Evolutionary conservation across 768 basidiomycete species (phyloP).

Genomic region (Myochromella boudieri): DNA sequence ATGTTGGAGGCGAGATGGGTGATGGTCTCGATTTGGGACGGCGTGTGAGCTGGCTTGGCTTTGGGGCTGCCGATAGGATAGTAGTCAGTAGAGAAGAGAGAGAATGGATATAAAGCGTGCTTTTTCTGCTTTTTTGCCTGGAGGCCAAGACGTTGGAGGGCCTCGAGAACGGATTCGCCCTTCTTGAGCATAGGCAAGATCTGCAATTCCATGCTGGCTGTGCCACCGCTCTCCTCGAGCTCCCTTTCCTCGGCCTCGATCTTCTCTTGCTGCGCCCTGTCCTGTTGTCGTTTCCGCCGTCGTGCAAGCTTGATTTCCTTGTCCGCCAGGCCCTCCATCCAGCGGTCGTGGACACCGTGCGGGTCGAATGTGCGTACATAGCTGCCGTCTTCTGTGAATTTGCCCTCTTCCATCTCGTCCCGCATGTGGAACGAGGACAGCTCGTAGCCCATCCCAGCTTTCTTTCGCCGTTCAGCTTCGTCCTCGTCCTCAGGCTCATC

Average conservation of each 20-base stretch:
- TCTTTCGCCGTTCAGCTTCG: constrained; percentile 70
- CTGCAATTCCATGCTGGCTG: constrained; percentile 59
- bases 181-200: constrained; percentile 78
- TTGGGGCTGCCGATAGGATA: constrained; percentile 1
- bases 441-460: constrained; percentile 91
- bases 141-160: constrained; percentile 80
- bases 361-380: constrained; percentile 87
- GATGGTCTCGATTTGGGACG: constrained; percentile 69
- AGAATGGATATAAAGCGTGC: background rate
- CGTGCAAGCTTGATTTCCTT: constrained; percentile 82
- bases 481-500: constrained; percentile 74
- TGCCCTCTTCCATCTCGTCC: constrained; percentile 97
- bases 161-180: constrained; percentile 89
- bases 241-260: constrained; percentile 75
- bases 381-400: constrained; percentile 91
- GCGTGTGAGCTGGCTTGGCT: constrained; percentile 41
- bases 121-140: constrained; percentile 51
- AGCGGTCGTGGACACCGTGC: constrained; percentile 88
- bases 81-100: background rate
- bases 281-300: constrained; percentile 71
- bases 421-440: constrained; percentile 98
- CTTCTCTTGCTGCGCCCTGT: constrained; percentile 68
- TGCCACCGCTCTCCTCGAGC: constrained; percentile 65
- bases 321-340: constrained; percentile 93
- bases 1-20: constrained; percentile 88